Conservation (phyloP, 2,329 filamentous ascomycete genomes). For the Clonostachys sp. region DNA sequence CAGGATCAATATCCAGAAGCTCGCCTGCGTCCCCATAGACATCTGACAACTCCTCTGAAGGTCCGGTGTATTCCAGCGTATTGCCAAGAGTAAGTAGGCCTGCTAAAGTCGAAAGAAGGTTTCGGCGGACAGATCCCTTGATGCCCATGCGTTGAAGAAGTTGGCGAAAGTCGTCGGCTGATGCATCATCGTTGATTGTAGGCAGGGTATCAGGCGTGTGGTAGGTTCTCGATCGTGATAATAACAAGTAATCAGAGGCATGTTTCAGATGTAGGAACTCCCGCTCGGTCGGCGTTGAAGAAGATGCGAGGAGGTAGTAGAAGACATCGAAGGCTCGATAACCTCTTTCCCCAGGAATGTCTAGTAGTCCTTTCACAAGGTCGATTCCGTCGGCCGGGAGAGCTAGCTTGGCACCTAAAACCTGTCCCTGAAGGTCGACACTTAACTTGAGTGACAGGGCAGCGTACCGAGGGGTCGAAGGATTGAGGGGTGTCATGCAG, state of each 20-base stretch:
- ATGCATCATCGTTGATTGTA: slow-evolving; percentile 85
- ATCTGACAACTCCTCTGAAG: slow-evolving; percentile 78
- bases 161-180: slow-evolving; percentile 87
- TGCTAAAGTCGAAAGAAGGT: slow-evolving; percentile 80
- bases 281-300: slow-evolving; percentile 80
- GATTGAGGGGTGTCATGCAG: slow-evolving; percentile 84
- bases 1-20: slow-evolving; percentile 81
- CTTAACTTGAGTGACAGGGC: slow-evolving; percentile 78
- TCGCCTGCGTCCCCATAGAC: slow-evolving; percentile 87
- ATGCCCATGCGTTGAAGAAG: slow-evolving; percentile 90
- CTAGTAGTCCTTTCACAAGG: slow-evolving; percentile 72
- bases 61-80: slow-evolving; percentile 77
- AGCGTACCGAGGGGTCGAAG: slow-evolving; percentile 75
- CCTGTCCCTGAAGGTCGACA: slow-evolving; percentile 72
- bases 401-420: slow-evolving; percentile 71
- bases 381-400: slow-evolving; percentile 87
- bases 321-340: slow-evolving; percentile 96
- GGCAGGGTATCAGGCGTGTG: slow-evolving; percentile 82
- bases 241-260: slow-evolving; percentile 70
- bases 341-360: slow-evolving; percentile 73
- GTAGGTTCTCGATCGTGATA: slow-evolving; percentile 82
- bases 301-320: slow-evolving; percentile 89
- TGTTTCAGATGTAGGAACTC: slow-evolving; percentile 82
- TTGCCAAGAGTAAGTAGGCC: slow-evolving; percentile 90
- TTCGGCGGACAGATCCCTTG: slow-evolving; percentile 77